Base-by-base conservation (phyloP, 1,284 basidiomycete genomes). In the Polyporus tsugae region DNA sequence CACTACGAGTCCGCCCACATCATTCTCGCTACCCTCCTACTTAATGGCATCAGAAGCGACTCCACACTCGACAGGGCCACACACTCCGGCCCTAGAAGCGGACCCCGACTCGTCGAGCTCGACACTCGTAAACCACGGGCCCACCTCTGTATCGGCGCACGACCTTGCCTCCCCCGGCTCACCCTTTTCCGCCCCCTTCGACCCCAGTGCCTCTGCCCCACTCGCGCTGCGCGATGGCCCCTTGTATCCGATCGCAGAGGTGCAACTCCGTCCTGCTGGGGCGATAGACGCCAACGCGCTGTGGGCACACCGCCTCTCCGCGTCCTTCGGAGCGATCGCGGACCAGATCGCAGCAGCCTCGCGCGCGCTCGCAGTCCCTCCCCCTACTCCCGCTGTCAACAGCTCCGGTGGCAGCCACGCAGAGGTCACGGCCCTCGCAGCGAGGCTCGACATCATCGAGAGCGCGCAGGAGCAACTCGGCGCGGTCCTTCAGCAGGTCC, bases 271-370 rank as follows among this genome's bases (percentile, higher is more conserved):
- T 38, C 42, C 25, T 29, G 39, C 25, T 29, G 39, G 35, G n/a
- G 55, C 38, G 22, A 22, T 49, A 59, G 69, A 68, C 36, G 63
- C 19, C 29, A 65, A 36, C 67, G 63, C 70, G 57, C 70, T 74
- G 6, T 78, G 77, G 77, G 71, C 73, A 9, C 71, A 73, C 57
- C 72, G 74, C 59, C 76, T 84, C 59, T 81, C 82, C 0, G 73
- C 77, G 22, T 81, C 81, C 19, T 82, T 84, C 64, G 78, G 77
- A 9, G 77, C 78, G 19, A 80, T 84, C 73, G 82, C 82, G 3
- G 76, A 79, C 33, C 82, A 84, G 73, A 82, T 84, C 67, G 76
- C 78, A 15, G 81, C 80, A 0, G 81, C 83, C 17, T 82, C 81
- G 25, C 79, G 80, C 42, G 80, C 81, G 6, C 78, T 84, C 59